Evolutionary conservation across 257 asterid species (phyloP).

Genomic region (Linaria vulgaris): DNA sequence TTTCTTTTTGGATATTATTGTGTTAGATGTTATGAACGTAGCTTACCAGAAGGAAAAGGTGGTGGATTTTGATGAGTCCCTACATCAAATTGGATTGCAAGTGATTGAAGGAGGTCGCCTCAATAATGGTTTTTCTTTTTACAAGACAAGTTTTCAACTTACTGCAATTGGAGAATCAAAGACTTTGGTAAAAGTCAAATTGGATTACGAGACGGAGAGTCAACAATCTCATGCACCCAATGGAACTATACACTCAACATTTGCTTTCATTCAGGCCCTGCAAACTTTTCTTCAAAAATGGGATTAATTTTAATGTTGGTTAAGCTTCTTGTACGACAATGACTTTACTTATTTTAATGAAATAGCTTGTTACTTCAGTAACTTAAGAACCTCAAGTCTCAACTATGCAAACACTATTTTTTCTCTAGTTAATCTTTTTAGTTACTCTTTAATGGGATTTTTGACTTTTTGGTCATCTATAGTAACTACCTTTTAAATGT

Average conservation of each 20-base stretch:
- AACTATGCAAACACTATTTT: too few species aligned
- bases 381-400: too few species aligned
- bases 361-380: too few species aligned
- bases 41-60: slow-evolving; percentile 10
- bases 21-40: background rate
- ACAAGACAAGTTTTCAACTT: background rate
- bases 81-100: background rate
- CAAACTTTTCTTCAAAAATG: background rate
- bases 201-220: background rate
- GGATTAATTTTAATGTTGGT: background rate
- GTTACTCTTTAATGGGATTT: too few species aligned
- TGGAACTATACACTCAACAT: background rate
- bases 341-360: too few species aligned
- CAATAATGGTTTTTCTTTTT: background rate
- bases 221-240: background rate
- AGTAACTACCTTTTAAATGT: too few species aligned
- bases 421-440: too few species aligned
- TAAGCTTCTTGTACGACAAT: too few species aligned
- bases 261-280: background rate
- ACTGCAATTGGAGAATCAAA: background rate
- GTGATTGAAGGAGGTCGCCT: slow-evolving; percentile 8
- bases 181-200: background rate
- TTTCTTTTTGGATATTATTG: background rate
- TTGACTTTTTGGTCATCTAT: too few species aligned
- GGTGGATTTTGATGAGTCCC: slow-evolving; percentile 8